These are phyloP conservation scores for Nephelium lappaceum DNA, from an alignment of 345 rosid genomes.

Conservation along the genomic window DNA sequence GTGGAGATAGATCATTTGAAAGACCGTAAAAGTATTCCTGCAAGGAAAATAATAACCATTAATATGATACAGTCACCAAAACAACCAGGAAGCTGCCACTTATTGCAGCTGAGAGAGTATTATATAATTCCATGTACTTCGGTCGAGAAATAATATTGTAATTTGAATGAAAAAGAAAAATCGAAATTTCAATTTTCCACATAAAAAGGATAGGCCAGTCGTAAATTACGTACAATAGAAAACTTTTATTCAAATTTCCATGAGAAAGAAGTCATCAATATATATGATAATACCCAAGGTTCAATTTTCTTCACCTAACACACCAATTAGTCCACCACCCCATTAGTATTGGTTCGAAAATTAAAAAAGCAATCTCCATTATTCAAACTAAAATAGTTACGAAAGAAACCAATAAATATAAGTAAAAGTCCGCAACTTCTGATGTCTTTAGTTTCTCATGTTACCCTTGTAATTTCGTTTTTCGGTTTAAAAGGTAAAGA, in stretches of 20 bases:
- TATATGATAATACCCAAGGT: too few species aligned
- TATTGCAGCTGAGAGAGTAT: not conserved
- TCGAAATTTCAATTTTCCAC: not conserved
- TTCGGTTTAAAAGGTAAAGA: not conserved
- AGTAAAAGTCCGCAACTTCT: not conserved
- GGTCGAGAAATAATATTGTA: not conserved
- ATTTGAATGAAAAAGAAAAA: not conserved
- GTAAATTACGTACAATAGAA: not conserved
- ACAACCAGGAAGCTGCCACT: not conserved
- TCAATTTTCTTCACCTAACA: too few species aligned
- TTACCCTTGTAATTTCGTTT: not conserved
- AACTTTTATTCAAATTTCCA: not conserved
- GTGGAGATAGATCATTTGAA: slow-evolving; percentile 78
- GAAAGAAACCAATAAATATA: not conserved
- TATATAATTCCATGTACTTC: not conserved
- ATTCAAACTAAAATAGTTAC: not conserved
- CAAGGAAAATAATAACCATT: slow-evolving; percentile 9
- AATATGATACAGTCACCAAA: not conserved
- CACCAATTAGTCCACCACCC: too few species aligned
- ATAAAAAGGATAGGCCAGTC: not conserved
- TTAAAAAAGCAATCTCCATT: not conserved
- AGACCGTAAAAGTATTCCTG: slow-evolving; percentile 93
- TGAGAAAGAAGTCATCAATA: not conserved
- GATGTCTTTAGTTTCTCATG: not conserved
- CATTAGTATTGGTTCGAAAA: too few species aligned